Evolutionary conservation across 2,329 filamentous ascomycete genomes (phyloP).

Genomic region (Hypoxylon sp.): DNA sequence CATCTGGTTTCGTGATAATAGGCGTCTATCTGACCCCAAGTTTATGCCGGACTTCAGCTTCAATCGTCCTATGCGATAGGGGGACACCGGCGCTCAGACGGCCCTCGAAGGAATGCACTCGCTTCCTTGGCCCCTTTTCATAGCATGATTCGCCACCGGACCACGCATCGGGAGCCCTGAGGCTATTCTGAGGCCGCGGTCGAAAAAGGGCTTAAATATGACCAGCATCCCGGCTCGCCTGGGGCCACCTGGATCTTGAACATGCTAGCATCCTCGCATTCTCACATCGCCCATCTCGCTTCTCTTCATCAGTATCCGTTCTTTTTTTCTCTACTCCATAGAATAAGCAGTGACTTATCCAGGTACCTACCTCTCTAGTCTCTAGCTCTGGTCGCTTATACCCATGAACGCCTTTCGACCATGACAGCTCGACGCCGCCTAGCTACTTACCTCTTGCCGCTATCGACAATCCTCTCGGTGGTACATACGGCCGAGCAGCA

Average conservation of each 20-base stretch:
- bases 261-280: background rate
- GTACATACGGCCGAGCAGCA: conserved; percentile 8
- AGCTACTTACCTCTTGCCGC: conserved; percentile 12
- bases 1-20: conserved; percentile 4
- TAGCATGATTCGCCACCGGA: background rate
- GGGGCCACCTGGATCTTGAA: background rate
- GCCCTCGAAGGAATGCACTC: conserved; percentile 5
- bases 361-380: too few relatives aligned
- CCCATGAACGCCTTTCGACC: background rate
- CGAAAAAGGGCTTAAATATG: conserved; percentile 10
- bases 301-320: background rate
- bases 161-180: background rate
- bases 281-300: too few relatives aligned
- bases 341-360: background rate
- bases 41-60: conserved; percentile 7
- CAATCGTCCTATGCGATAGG: background rate
- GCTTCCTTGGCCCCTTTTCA: conserved; percentile 13
- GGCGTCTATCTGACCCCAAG: background rate
- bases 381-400: background rate
- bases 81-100: background rate
- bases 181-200: background rate
- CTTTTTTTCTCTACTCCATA: background rate
- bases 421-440: background rate
- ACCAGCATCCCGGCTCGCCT: conserved; percentile 1
- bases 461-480: background rate